Evolutionary conservation across 345 rosid species (phyloP), one percentile per base, ranked within the genome.

Genomic region (Dovyalis caffra): DNA sequence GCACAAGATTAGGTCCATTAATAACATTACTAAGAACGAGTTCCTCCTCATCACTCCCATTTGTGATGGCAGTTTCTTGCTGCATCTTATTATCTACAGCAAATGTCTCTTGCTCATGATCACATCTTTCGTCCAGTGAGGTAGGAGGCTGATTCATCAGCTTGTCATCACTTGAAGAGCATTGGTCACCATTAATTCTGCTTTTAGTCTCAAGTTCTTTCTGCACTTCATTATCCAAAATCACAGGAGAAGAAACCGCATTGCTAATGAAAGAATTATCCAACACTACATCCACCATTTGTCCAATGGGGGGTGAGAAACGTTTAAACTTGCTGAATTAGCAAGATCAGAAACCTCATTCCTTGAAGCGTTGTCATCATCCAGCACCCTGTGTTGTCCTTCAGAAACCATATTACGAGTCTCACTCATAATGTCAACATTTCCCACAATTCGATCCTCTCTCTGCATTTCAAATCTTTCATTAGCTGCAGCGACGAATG

Each of bases 141-240:
- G 58, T 28, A 47, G 37, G 14, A 18, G 57, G 70, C 70, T 74
- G 77, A 69, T 62, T 64, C 32, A 61, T 51, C 43, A 29, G 38
- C 33, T 38, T 69, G 47, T 62, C 49, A 53, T 53, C n/a, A 34
- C 38, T 57, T 75, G 72, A 72, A 51, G 61, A 15, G 31, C 38
- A 28, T 18, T 71, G 78, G 56, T 57, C 47, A 40, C 18, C 35
- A 63, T 74, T 43, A 69, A 67, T 70, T 67, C 32, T 74, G 58
- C 64, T 60, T 23, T 82, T 26, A 66, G 76, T 23, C 29, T 75
- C 68, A 29, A 69, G 43, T 67, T 82, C 86, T 69, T 63, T 86
- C 47, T 65, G 73, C 79, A 60, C 75, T 74, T 83, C 80, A 43
- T 65, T 69, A 49, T 68, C 62, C 67, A 77, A 72, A 64, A 72